Percentiles rank a stretch among this genome's conserved stretches.
Conservation (phyloP, 306 rosid species). For the Elaeagnus macrophylla region DNA sequence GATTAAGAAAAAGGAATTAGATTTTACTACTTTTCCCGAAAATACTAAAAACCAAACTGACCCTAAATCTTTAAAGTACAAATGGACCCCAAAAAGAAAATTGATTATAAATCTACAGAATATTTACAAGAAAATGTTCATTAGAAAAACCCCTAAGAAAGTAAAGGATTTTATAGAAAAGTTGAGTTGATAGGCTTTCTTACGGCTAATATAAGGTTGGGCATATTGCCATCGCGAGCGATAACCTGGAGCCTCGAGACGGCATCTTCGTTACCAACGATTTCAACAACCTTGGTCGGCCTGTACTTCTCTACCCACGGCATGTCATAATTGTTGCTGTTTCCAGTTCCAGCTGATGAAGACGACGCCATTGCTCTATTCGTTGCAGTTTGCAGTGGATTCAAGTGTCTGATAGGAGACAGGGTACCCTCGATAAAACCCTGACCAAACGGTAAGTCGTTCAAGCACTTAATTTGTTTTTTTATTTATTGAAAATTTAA, state of each 20-base stretch:
- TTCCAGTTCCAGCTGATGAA: conserved; percentile 3
- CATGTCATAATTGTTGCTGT: conserved; percentile 41
- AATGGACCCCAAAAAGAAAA: no score
- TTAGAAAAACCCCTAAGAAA: no score
- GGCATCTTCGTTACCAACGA: conserved; percentile 85
- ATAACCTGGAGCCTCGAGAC: conserved; percentile 84
- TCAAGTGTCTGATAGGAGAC: no score
- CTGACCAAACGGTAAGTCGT: no score
- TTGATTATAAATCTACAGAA: no score
- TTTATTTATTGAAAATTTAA: no score
- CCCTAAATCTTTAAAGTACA: no score
- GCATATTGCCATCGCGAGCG: conserved; percentile 95
- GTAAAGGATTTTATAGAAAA: no score
- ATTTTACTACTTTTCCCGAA: background rate
- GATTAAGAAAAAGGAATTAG: background rate
- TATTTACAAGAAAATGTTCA: no score
- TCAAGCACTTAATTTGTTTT: no score
- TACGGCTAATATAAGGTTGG: conserved; percentile 73
- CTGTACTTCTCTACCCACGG: conserved; percentile 99
- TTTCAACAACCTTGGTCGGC: conserved; percentile 67
- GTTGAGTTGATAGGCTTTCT: background rate
- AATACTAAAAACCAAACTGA: no score
- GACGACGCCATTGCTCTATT: conserved; percentile 37
- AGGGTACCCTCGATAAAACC: no score
- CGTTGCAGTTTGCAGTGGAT: background rate